These are phyloP conservation scores for Sisymbrium altissimum DNA, from an alignment of 345 rosid genomes.

Conservation along the genomic window DNA sequence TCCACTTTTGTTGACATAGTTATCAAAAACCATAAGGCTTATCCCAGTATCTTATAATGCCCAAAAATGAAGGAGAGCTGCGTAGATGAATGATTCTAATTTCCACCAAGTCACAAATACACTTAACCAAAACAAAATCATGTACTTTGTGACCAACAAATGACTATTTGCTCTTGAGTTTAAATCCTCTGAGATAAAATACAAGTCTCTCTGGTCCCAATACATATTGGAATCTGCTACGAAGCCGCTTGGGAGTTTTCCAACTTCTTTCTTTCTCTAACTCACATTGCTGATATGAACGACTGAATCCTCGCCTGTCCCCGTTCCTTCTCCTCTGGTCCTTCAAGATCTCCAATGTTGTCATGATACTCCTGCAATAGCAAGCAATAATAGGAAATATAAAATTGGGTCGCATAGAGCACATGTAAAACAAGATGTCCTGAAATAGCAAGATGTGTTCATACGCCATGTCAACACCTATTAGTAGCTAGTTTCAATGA, in stretches of 20 bases:
- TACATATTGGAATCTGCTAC: background rate
- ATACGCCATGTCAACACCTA: background rate
- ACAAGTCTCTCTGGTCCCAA: background rate
- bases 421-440: background rate
- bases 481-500: background rate
- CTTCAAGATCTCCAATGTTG: constrained; percentile 91
- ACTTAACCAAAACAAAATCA: background rate
- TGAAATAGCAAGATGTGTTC: background rate
- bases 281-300: constrained; percentile 69
- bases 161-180: background rate
- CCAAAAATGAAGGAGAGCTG: background rate
- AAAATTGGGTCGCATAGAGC: background rate
- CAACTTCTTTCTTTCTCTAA: background rate
- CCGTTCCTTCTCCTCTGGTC: constrained; percentile 89
- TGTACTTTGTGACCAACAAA: background rate
- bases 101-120: too few relatives aligned
- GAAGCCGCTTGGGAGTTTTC: background rate
- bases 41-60: too few relatives aligned
- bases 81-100: background rate
- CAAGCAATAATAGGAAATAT: background rate
- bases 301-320: constrained; percentile 65
- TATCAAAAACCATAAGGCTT: too few relatives aligned
- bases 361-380: constrained; percentile 77
- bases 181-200: background rate
- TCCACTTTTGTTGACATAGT: background rate